Conservation (phyloP, 2,329 filamentous ascomycete species). For the Tolypocladium ovalisporum region DNA sequence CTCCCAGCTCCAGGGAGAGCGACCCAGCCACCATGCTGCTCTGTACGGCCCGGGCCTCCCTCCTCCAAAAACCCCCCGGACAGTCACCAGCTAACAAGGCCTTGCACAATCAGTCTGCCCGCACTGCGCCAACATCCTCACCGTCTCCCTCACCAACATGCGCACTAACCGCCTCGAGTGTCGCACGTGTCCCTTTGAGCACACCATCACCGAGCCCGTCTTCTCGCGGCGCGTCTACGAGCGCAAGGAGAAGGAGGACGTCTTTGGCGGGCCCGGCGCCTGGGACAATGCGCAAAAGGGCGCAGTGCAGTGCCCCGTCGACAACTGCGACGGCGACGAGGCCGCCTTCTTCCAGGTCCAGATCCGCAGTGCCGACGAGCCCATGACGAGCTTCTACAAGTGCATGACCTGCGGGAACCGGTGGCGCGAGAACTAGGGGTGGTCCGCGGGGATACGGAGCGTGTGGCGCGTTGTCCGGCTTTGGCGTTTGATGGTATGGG, state of each 20-base stretch:
- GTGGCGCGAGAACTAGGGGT: slow-evolving; percentile 53
- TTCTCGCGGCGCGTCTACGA: slow-evolving; percentile 77
- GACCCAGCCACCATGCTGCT: slow-evolving; percentile 45
- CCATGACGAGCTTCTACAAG: slow-evolving; percentile 95
- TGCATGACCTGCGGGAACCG: slow-evolving; percentile 56
- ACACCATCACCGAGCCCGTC: slow-evolving; percentile 66
- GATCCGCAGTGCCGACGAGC: slow-evolving; percentile 95
- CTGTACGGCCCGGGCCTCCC: slow-evolving; percentile 35
- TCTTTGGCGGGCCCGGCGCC: slow-evolving; percentile 77
- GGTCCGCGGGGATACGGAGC: not conserved
- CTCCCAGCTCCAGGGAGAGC: not conserved
- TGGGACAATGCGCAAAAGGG: slow-evolving; percentile 90
- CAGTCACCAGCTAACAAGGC: not conserved
- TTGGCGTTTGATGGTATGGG: not conserved
- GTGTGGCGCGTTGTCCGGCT: not conserved
- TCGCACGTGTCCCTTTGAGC: slow-evolving; percentile 89
- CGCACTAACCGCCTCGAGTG: slow-evolving; percentile 81
- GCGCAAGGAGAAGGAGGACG: slow-evolving; percentile 78
- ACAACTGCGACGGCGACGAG: slow-evolving; percentile 69
- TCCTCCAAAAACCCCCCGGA: too few relatives aligned
- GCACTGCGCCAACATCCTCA: slow-evolving; percentile 73
- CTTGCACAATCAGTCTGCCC: slow-evolving; percentile 54
- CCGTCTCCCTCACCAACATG: slow-evolving; percentile 49
- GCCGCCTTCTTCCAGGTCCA: slow-evolving; percentile 96
- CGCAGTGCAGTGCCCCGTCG: slow-evolving; percentile 69